Evolutionary conservation across 225 moss, liverwort and hornwort genomes (phyloP).

Genomic region (Straminergon stramineum): DNA sequence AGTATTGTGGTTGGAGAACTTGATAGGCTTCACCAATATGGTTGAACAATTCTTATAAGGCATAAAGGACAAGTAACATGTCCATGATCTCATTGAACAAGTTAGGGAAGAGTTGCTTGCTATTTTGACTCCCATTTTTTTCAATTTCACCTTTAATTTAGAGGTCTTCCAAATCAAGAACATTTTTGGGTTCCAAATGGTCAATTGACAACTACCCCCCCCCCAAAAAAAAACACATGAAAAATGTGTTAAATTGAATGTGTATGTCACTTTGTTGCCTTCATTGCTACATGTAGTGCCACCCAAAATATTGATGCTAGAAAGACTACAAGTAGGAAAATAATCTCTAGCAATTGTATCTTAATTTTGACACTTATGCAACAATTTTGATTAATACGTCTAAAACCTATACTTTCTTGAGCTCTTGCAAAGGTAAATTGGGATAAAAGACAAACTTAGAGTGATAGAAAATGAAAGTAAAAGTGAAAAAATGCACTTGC

Average conservation of each 20-base stretch:
- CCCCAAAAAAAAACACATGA: background rate
- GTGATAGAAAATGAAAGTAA: background rate
- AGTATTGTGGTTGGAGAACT: background rate
- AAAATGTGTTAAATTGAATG: background rate
- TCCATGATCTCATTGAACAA: background rate
- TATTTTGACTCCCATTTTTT: background rate
- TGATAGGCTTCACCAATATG: background rate
- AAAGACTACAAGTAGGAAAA: background rate
- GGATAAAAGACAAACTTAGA: no score
- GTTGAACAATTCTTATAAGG: background rate
- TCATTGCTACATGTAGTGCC: background rate
- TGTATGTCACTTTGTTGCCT: no score
- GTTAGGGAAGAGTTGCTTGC: no score
- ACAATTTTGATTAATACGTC: background rate
- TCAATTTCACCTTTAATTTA: background rate
- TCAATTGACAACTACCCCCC: no score
- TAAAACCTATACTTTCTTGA: background rate
- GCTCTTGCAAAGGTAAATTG: background rate
- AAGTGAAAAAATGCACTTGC: background rate
- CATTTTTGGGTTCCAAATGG: no score
- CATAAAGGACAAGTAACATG: background rate
- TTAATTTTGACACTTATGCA: background rate
- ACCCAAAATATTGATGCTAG: background rate
- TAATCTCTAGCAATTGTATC: background rate
- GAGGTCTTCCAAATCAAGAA: no score